Percentiles rank a stretch among this genome's conserved stretches.
Conservation (phyloP, 768 basidiomycete species). For the Leccinum boreale region DNA sequence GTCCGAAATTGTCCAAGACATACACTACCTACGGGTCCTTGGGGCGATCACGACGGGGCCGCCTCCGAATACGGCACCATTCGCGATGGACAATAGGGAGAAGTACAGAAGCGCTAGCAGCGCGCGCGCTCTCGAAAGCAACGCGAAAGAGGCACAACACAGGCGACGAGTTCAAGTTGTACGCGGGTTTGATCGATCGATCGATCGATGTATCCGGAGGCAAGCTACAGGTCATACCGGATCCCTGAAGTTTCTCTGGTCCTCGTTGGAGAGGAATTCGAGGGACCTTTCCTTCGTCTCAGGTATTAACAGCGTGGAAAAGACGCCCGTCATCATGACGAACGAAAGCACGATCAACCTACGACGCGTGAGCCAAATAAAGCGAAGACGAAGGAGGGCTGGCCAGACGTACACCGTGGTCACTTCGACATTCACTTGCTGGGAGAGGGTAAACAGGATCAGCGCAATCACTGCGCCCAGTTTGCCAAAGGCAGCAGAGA, state of each 20-base stretch:
- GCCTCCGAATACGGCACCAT: neutral
- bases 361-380: neutral
- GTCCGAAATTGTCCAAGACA: neutral
- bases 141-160: neutral
- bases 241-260: neutral
- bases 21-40: neutral
- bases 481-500: constrained; percentile 78
- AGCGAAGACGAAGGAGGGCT: neutral
- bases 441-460: constrained; percentile 30
- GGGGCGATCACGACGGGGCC: neutral
- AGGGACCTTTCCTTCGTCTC: constrained; percentile 64
- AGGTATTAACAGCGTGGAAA: constrained; percentile 71
- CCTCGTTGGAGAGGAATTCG: constrained; percentile 67
- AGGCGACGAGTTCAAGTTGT: neutral
- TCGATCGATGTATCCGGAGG: neutral
- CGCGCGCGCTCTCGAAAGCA: neutral
- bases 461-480: constrained; percentile 77
- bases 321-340: constrained; percentile 79
- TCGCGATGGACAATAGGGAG: neutral
- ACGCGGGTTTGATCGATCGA: neutral
- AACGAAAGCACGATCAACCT: constrained; percentile 70
- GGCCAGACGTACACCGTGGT: neutral
- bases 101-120: neutral
- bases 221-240: neutral
- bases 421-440: neutral